Base-by-base conservation (phyloP, 768 basidiomycete genomes). In the Boletus reticuloceps region DNA sequence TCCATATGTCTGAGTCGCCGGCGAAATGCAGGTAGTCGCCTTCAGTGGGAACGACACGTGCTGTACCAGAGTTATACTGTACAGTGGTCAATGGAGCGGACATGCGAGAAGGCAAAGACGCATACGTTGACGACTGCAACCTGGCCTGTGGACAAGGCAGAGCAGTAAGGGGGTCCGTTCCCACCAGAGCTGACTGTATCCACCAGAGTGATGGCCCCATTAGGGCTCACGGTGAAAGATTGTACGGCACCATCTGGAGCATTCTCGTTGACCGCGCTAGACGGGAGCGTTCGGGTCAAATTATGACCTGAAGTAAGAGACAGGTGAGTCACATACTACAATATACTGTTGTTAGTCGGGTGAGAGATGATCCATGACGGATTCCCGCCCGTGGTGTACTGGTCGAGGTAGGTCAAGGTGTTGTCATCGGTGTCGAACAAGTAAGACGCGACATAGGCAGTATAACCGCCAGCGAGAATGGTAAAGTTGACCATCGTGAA, bases 381-480 rank as follows among this genome's bases (percentile, higher is more conserved):
- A 63, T 78, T 81, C 0, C 63, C 62, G 0, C 82, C 71, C 1
- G 76, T 72, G 19, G 62, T 53, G n/a, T 72, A 74, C 64, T 79
- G 78, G 59, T 72, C 69, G 39, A 79, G 53, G 22, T 84, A 71
- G 3, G 78, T 74, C 48, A 88, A 68, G 6, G 77, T 69, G 17
- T 73, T 74, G 19, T 74, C 71, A 20, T 79, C 73, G 12, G 81
- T 70, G 63, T 82, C 78, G 72, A 88, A 89, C 36, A 82, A 63
- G 67, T 87, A 88, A 0, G 83, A 79, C 3, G 82, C 82, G 50
- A 89, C 75, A 60, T 83, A 85, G 54, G 80, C 69, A 22, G 73
- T 68, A 64, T 82, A 88, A 16, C 86, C 86, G 34, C 86, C 86
- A 31, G 86, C 86, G 36, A 88, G 76, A 57, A 89, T 84, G 5